Percentiles rank a stretch among this genome's conserved stretches.
These are phyloP conservation scores for Pythium utonaiense DNA, from an alignment of 352 stramenopile genomes.

Conservation along the genomic window DNA sequence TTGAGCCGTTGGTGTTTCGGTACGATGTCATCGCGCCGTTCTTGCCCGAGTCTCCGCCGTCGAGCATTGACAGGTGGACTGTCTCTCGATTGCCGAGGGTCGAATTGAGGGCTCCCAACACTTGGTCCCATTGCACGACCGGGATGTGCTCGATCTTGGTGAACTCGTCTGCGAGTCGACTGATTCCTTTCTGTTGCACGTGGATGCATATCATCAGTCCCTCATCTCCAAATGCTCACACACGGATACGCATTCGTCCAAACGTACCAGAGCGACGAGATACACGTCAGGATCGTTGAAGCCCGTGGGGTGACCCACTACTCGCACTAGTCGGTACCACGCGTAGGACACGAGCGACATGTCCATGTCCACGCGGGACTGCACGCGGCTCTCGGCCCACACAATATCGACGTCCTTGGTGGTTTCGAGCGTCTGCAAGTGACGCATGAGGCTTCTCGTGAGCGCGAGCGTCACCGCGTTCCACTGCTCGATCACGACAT, in stretches of 20 bases:
- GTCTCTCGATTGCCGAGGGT: slow-evolving; percentile 21
- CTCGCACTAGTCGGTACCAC: slow-evolving; percentile 79
- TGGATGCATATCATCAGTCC: not conserved
- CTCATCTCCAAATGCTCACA: not conserved
- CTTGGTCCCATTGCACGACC: slow-evolving; percentile 70
- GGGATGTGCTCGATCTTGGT: slow-evolving; percentile 61
- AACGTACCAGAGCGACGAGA: slow-evolving; percentile 62
- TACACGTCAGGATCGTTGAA: slow-evolving; percentile 85
- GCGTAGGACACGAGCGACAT: slow-evolving; percentile 72
- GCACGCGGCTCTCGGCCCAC: slow-evolving; percentile 61
- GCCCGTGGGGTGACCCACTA: slow-evolving; percentile 78
- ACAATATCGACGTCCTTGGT: slow-evolving; percentile 66
- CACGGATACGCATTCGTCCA: not conserved
- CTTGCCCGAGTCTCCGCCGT: slow-evolving; percentile 25
- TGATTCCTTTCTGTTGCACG: slow-evolving; percentile 63
- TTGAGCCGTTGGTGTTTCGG: slow-evolving; percentile 8
- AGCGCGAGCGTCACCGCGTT: slow-evolving; percentile 72
- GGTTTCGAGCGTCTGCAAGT: slow-evolving; percentile 49
- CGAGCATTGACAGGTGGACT: slow-evolving; percentile 24
- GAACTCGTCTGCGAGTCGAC: slow-evolving; percentile 73
- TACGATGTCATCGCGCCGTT: slow-evolving; percentile 7
- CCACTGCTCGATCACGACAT: slow-evolving; percentile 86
- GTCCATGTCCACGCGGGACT: slow-evolving; percentile 75
- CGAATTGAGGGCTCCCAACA: slow-evolving; percentile 62
- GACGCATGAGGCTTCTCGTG: slow-evolving; percentile 69